Conservation (phyloP, 768 basidiomycete genomes). For the Lentinula guzmanii region DNA sequence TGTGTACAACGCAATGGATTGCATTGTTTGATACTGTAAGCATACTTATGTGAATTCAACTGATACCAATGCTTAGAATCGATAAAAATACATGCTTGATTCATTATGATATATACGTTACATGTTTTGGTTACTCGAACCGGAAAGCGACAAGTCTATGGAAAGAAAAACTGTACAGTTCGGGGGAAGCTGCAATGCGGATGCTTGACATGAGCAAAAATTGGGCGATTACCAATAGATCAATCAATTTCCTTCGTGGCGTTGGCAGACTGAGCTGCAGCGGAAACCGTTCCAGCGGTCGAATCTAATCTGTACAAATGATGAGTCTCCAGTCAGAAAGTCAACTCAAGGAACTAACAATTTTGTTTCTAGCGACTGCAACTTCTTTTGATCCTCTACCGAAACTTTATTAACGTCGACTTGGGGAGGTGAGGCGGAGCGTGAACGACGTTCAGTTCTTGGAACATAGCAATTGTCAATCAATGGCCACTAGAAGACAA, state of each 20-base stretch:
- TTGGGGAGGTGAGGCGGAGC: conserved; percentile 5
- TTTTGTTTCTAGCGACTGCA: conserved; percentile 5
- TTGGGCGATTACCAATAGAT: neutral
- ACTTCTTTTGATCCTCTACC: neutral
- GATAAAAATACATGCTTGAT: neutral
- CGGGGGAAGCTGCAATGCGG: neutral
- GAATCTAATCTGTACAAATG: neutral
- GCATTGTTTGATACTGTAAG: too few species aligned
- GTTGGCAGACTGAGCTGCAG: neutral
- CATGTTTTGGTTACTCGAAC: neutral
- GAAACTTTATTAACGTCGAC: neutral
- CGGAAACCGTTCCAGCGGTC: conserved; percentile 3
- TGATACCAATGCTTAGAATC: too few species aligned
- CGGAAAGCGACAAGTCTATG: neutral
- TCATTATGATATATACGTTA: neutral
- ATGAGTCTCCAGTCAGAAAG: neutral
- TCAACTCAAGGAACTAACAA: neutral
- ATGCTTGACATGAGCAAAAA: neutral
- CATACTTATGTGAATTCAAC: too few species aligned
- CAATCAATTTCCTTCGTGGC: neutral
- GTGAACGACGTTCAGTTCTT: conserved; percentile 4
- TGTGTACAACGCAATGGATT: too few species aligned
- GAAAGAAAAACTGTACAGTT: neutral
- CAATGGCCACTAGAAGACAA: neutral
- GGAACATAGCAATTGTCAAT: neutral